These are phyloP conservation scores for Geranium brycei DNA, from an alignment of 345 rosid genomes.

Conservation along the genomic window DNA sequence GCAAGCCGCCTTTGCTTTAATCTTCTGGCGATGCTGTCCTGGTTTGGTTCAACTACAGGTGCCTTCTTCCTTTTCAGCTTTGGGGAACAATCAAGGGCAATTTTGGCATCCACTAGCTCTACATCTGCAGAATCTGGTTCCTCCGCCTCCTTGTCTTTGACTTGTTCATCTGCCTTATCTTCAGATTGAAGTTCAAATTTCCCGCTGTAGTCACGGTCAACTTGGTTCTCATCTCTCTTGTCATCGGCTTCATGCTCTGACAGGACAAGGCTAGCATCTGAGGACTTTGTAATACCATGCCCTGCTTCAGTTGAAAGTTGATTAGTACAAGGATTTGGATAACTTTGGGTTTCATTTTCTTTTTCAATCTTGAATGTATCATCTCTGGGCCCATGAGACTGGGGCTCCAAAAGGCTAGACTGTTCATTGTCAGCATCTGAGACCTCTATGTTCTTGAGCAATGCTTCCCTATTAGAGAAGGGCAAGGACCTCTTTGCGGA, in stretches of 20 bases:
- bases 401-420: not conserved
- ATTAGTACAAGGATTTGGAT: too few species aligned
- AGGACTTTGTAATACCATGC: too few species aligned
- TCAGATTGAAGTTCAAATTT: too few species aligned
- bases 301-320: too few species aligned
- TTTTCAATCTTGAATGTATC: too few species aligned
- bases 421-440: not conserved
- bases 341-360: too few species aligned
- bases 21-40: slow-evolving; percentile 36
- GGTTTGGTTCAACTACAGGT: slow-evolving; percentile 16
- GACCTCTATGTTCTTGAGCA: slow-evolving; percentile 5
- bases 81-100: slow-evolving; percentile 1
- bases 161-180: too few species aligned
- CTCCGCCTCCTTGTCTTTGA: not conserved
- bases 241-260: too few species aligned
- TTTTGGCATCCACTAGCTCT: not conserved
- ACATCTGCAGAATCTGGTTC: not conserved
- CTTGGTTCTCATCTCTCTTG: too few species aligned
- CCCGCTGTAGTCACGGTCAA: too few species aligned
- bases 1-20: slow-evolving; percentile 22
- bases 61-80: slow-evolving; percentile 14
- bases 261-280: not conserved
- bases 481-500: slow-evolving; percentile 7
- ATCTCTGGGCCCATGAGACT: not conserved
- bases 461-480: slow-evolving; percentile 10